A percentile compares a stretch with the other conserved stretches of the same genome.
Conservation (phyloP, 1,284 basidiomycete species). For the Ceratorhiza oryzae-sativae region DNA sequence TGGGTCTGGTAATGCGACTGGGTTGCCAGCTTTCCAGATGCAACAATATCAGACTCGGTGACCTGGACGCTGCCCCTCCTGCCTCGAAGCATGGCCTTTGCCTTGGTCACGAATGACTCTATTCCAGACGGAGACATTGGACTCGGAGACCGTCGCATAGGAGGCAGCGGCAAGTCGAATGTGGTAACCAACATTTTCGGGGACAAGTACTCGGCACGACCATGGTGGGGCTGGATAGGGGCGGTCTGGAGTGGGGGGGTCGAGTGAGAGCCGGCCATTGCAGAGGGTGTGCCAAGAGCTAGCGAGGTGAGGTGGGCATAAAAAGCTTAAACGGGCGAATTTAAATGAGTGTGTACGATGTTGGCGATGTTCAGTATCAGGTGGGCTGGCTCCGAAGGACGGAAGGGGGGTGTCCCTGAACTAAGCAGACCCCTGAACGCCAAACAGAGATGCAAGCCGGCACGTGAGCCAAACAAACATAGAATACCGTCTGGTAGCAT, state of each 20-base stretch:
- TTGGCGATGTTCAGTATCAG: slow-evolving; percentile 3
- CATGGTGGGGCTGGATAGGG: slow-evolving; percentile 6
- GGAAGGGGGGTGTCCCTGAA: slow-evolving; percentile 7
- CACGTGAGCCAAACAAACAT: not conserved
- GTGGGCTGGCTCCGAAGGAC: slow-evolving; percentile 9
- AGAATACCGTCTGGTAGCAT: not conserved
- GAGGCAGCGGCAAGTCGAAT: not conserved
- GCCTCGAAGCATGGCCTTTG: slow-evolving; percentile 15
- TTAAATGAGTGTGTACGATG: slow-evolving; percentile 10
- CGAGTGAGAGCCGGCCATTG: slow-evolving; percentile 21
- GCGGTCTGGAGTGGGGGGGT: not conserved
- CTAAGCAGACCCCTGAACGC: not conserved
- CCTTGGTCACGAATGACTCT: slow-evolving; percentile 30
- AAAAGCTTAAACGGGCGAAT: not conserved
- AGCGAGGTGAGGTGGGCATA: slow-evolving; percentile 21
- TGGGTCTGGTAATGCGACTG: not conserved
- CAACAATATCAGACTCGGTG: not conserved
- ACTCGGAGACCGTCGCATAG: not conserved
- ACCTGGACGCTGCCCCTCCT: slow-evolving; percentile 14
- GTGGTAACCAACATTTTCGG: not conserved
- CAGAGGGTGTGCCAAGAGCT: slow-evolving; percentile 11
- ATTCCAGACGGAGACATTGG: slow-evolving; percentile 11
- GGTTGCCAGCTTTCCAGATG: not conserved
- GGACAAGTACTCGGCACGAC: slow-evolving; percentile 7
- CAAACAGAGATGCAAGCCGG: not conserved